Percentiles rank a stretch among this genome's conserved stretches.
Evolutionary conservation across 495 filamentous ascomycete species (phyloP).

Genomic region (Hypoxylon trugodes): DNA sequence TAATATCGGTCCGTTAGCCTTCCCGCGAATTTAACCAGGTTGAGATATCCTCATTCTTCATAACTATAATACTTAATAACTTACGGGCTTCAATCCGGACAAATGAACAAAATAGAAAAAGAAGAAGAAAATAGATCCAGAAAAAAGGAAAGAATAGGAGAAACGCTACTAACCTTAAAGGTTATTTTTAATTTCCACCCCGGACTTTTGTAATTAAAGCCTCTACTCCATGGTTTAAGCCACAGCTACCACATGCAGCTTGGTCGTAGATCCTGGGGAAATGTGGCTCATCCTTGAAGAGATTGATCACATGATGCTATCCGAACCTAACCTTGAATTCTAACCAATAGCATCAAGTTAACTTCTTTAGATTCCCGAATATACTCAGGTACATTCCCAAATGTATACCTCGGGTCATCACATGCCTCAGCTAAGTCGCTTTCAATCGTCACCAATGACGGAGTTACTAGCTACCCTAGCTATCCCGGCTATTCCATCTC

Average conservation of each 20-base stretch:
- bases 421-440: conserved; percentile 32
- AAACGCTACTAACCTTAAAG: background rate
- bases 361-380: too few relatives aligned
- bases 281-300: conserved; percentile 19
- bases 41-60: background rate
- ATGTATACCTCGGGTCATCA: conserved; percentile 41
- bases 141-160: background rate
- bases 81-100: background rate
- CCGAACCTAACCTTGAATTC: too few relatives aligned
- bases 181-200: conserved; percentile 16
- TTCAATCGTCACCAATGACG: conserved; percentile 41
- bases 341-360: background rate
- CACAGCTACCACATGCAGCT: background rate
- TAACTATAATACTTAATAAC: background rate
- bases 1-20: conserved; percentile 11
- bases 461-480: conserved; percentile 15
- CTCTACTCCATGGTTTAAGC: background rate
- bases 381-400: too few relatives aligned
- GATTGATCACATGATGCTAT: too few relatives aligned
- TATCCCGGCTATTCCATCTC: conserved; percentile 8
- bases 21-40: background rate
- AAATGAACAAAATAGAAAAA: background rate
- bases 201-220: conserved; percentile 10
- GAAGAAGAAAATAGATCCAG: background rate
- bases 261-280: conserved; percentile 26